Percentiles rank a stretch among this genome's conserved stretches.
Evolutionary conservation across 2,329 filamentous ascomycete genomes (phyloP).

Genomic region (Aschersonia sp.): DNA sequence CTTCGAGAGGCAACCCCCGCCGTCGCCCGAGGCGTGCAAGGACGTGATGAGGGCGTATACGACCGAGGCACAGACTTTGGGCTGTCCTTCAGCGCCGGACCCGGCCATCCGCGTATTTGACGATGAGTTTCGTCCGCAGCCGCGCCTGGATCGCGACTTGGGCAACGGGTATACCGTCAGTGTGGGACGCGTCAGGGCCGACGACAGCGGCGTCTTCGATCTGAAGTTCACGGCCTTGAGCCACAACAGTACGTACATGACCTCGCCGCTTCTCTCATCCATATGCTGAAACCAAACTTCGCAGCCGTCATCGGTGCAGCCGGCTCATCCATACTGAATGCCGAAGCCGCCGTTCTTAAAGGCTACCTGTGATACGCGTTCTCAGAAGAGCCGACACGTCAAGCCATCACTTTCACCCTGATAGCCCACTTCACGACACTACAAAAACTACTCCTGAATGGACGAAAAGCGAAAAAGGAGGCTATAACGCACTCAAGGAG

Average conservation of each 20-base stretch:
- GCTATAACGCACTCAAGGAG: no score
- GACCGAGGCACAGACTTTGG: slow-evolving; percentile 67
- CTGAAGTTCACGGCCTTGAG: slow-evolving; percentile 89
- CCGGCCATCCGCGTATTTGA: slow-evolving; percentile 81
- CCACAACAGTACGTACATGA: slow-evolving; percentile 43
- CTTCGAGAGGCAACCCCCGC: slow-evolving; percentile 63
- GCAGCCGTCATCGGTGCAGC: slow-evolving; percentile 82
- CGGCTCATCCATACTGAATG: slow-evolving; percentile 91
- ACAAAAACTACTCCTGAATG: no score
- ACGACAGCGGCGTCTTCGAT: slow-evolving; percentile 82
- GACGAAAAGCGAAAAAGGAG: no score
- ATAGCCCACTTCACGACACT: no score
- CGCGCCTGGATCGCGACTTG: slow-evolving; percentile 75
- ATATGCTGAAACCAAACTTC: neutral
- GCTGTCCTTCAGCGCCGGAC: slow-evolving; percentile 73
- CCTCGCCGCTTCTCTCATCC: neutral
- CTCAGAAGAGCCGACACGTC: neutral
- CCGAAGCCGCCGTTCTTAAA: slow-evolving; percentile 82
- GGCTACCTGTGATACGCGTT: slow-evolving; percentile 50
- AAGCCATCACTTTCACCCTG: no score
- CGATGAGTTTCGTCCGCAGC: slow-evolving; percentile 80
- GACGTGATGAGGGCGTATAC: slow-evolving; percentile 68
- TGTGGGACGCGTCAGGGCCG: slow-evolving; percentile 74
- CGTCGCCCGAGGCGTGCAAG: slow-evolving; percentile 62
- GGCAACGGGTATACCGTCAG: slow-evolving; percentile 80